Base-by-base conservation (phyloP, 257 asterid genomes). In the Solanum tarijense region DNA sequence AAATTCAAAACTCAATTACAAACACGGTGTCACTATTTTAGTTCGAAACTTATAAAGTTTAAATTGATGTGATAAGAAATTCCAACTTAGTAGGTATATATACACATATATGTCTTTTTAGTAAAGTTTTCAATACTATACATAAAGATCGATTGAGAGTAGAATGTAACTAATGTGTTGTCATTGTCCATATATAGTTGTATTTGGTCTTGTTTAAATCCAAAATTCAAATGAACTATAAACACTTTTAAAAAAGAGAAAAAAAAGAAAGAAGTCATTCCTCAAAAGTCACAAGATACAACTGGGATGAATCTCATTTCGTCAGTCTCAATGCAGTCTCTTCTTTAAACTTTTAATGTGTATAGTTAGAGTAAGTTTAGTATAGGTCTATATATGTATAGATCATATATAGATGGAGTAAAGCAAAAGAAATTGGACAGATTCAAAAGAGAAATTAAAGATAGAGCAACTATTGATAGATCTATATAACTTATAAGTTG, bases 231-330 rank as follows among this genome's bases (percentile, higher is more conserved):
- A 52, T 86, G 68, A 78, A 58, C 4, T 78, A 48, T 48, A 39
- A 83, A 55, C 48, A 52, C 78, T 39, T 41, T 76, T 21, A 34
- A 87, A 36, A 68, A 27, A 29, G 82, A 38, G 69, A 25, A 62
- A 62, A 75, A 69, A 75, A 69, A 39, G 14, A 12, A 23, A 55
- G 48, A 29, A 87, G 85, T 25, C 75, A 83, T 83, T 87, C 89
- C 89, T 93, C 94, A 92, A 93, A 93, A 93, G 95, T 90, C 89
- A 91, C 94, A 88, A 91, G 86, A 91, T 88, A 89, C 93, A 93
- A 89, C 92, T 90, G 90, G 90, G 90, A 88, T 88, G 91, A 90
- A 88, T 89, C 91, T 89, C 90, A 82, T 87, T 90, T 43, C 90
- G 89, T 90, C 90, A 89, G 89, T 86, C 65, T 35, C 46, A 34